Conservation (phyloP, 2,329 filamentous ascomycete genomes). For the Ophiocordyceps robertsii region DNA sequence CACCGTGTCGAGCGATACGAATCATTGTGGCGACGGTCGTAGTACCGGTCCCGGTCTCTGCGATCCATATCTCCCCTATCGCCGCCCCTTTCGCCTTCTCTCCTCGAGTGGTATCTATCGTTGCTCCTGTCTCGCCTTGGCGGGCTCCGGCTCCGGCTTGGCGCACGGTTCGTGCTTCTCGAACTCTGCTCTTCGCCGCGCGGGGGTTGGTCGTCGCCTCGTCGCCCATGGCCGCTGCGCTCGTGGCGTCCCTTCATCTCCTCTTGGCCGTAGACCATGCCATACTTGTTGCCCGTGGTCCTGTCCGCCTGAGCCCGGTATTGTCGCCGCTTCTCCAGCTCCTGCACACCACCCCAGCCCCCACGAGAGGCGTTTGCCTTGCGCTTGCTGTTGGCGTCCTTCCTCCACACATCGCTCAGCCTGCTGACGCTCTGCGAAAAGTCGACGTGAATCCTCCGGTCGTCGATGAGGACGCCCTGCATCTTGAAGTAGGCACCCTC, state of each 20-base stretch:
- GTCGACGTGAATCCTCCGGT: constrained; percentile 94
- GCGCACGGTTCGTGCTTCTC: neutral
- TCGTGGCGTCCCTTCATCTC: constrained; percentile 43
- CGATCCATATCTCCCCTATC: constrained; percentile 8
- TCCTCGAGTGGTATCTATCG: constrained; percentile 16
- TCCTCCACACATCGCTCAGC: constrained; percentile 80
- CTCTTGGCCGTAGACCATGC: constrained; percentile 70
- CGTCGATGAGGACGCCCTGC: constrained; percentile 93
- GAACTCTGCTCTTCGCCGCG: neutral
- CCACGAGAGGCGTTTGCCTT: constrained; percentile 42
- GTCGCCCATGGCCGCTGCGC: constrained; percentile 19
- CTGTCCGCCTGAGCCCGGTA: constrained; percentile 58
- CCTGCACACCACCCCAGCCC: constrained; percentile 82
- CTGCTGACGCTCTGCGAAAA: constrained; percentile 92
- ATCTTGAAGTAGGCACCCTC: constrained; percentile 98
- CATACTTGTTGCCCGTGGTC: constrained; percentile 40
- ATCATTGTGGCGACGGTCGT: constrained; percentile 9
- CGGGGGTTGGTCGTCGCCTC: constrained; percentile 7
- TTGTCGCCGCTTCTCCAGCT: constrained; percentile 80
- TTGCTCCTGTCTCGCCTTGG: constrained; percentile 17
- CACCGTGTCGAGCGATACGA: constrained; percentile 3
- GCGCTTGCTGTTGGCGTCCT: constrained; percentile 71
- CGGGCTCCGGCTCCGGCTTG: constrained; percentile 18
- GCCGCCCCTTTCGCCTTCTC: constrained; percentile 12
- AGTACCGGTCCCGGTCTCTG: constrained; percentile 10